These are phyloP conservation scores for Komagataella pseudopastoris DNA, from an alignment of 805 yeast genomes.

Conservation along the genomic window DNA sequence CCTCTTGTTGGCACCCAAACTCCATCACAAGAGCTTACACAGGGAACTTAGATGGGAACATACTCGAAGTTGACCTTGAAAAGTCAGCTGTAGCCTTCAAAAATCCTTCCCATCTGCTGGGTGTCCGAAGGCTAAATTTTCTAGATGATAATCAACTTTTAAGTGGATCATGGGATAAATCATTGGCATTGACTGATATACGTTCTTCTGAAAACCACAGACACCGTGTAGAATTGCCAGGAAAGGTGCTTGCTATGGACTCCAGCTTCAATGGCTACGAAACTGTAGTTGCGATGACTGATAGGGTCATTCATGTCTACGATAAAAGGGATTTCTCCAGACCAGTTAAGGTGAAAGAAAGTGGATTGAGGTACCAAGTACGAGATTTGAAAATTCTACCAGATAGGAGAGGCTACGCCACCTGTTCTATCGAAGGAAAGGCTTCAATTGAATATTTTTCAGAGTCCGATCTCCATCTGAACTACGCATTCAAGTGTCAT, in stretches of 20 bases:
- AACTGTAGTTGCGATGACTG: constrained; percentile 40
- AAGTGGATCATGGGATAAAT: constrained; percentile 53
- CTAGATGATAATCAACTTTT: constrained; percentile 18
- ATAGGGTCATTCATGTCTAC: constrained; percentile 40
- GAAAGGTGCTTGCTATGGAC: constrained; percentile 55
- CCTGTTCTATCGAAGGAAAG: constrained; percentile 71
- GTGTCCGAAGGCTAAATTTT: constrained; percentile 22
- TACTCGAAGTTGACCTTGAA: constrained; percentile 37
- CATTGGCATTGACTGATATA: constrained; percentile 33
- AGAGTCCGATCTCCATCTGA: constrained; percentile 27
- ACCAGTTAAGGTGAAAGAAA: constrained; percentile 40
- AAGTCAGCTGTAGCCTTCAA: constrained; percentile 11
- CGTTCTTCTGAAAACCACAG: constrained; percentile 11
- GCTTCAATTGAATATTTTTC: constrained; percentile 62
- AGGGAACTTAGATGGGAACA: constrained; percentile 43
- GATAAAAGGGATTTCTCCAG: constrained; percentile 31
- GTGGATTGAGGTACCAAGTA: constrained; percentile 57
- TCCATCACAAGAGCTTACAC: background rate
- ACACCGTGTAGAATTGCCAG: constrained; percentile 15
- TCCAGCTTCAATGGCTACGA: constrained; percentile 19
- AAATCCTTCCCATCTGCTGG: constrained; percentile 21
- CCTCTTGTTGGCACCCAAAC: background rate
- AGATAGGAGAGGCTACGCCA: constrained; percentile 43
- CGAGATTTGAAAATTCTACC: constrained; percentile 43
- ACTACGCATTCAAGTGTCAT: constrained; percentile 79